Conservation (phyloP, 495 filamentous ascomycete species). For the Tuber indicum region DNA sequence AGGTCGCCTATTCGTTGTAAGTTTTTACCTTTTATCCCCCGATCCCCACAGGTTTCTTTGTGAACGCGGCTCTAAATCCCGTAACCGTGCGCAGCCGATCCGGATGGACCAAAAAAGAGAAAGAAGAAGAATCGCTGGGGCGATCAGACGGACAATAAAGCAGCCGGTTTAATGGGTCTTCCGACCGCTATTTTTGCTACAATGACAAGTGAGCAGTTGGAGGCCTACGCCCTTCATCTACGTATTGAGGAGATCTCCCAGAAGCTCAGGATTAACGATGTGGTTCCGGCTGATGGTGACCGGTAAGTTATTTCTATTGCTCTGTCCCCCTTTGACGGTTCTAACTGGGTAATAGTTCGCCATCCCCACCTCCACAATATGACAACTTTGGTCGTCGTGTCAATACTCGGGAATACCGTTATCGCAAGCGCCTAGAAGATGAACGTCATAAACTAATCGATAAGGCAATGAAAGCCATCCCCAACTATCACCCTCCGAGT, state of each 20-base stretch:
- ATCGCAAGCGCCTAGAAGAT: slow-evolving; percentile 94
- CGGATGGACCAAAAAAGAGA: slow-evolving; percentile 49
- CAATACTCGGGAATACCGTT: slow-evolving; percentile 95
- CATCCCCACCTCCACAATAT: slow-evolving; percentile 92
- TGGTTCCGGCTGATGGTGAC: slow-evolving; percentile 89
- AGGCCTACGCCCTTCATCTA: slow-evolving; percentile 89
- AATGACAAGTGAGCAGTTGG: slow-evolving; percentile 96
- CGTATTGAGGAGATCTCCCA: slow-evolving; percentile 98
- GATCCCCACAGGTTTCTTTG: background rate
- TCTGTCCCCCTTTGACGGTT: background rate
- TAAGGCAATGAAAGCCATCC: slow-evolving; percentile 96
- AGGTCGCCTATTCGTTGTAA: slow-evolving; percentile 39
- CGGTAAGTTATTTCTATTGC: slow-evolving; percentile 55
- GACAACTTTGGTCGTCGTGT: slow-evolving; percentile 98
- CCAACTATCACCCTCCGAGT: slow-evolving; percentile 94
- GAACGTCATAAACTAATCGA: slow-evolving; percentile 97
- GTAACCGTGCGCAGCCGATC: slow-evolving; percentile 25
- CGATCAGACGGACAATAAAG: slow-evolving; percentile 92
- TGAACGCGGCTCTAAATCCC: background rate
- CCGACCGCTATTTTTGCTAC: slow-evolving; percentile 91
- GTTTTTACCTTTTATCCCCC: slow-evolving; percentile 4
- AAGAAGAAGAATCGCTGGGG: slow-evolving; percentile 99
- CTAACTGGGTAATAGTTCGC: slow-evolving; percentile 58
- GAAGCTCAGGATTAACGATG: slow-evolving; percentile 96
- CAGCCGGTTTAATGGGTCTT: slow-evolving; percentile 93